phyloP scores from a whole-genome alignment of 352 stramenopile species.

The Phytophthora citricola region DNA sequence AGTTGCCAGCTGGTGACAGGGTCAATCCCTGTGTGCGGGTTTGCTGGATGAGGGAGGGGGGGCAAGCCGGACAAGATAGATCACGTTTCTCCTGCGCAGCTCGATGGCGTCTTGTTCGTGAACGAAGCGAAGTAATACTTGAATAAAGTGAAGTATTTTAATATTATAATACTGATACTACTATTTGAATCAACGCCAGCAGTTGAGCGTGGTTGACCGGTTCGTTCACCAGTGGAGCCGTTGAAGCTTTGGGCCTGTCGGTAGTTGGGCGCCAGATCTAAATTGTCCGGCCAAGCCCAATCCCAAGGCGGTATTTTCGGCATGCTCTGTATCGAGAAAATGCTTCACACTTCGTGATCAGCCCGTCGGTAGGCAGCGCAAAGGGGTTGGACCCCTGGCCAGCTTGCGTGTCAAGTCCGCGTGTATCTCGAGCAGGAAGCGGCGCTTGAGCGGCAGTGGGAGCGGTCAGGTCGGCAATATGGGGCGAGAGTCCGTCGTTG shows the following conservation, averaged over 20 bases:
- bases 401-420: conserved; percentile 17
- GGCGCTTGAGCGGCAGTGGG: conserved; percentile 20
- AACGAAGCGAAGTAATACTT: too few relatives aligned
- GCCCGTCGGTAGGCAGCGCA: conserved; percentile 20
- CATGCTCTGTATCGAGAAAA: conserved; percentile 40
- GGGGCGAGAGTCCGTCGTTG: conserved; percentile 19
- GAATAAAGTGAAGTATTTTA: too few relatives aligned
- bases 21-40: too few relatives aligned
- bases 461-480: conserved; percentile 19
- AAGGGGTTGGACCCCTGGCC: conserved; percentile 12
- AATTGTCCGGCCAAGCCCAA: conserved; percentile 40
- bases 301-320: conserved; percentile 45
- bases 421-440: conserved; percentile 31
- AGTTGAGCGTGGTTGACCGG: conserved; percentile 33
- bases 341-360: conserved; percentile 37
- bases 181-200: background rate
- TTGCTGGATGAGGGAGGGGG: too few relatives aligned
- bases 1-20: too few relatives aligned
- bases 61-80: too few relatives aligned
- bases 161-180: too few relatives aligned
- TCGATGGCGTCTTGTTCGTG: too few relatives aligned
- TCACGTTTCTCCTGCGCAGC: too few relatives aligned
- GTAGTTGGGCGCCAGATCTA: conserved; percentile 33
- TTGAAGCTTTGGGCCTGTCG: conserved; percentile 20
- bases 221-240: conserved; percentile 28